Evolutionary conservation across 1,284 basidiomycete species (phyloP).

Genomic region (Sporisorium exsertum): DNA sequence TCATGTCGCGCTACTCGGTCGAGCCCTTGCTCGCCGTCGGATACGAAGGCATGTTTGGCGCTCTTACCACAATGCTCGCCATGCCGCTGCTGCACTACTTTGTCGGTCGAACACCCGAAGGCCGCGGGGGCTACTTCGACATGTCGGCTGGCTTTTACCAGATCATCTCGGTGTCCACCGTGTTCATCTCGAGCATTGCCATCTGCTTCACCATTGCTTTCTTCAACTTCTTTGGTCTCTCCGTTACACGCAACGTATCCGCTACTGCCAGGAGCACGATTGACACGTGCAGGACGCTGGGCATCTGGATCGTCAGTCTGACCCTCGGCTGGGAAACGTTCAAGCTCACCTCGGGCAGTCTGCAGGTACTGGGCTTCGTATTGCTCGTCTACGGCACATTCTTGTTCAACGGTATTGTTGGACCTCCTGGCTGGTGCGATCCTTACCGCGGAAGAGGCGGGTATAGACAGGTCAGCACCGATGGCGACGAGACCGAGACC

Average conservation of each 20-base stretch:
- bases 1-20: constrained; percentile 87
- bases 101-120: constrained; percentile 72
- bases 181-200: constrained; percentile 81
- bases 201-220: constrained; percentile 77
- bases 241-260: constrained; percentile 77
- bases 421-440: constrained; percentile 49
- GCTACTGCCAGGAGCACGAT: constrained; percentile 75
- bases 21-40: constrained; percentile 93
- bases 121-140: constrained; percentile 87
- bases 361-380: constrained; percentile 89
- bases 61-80: constrained; percentile 79
- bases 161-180: constrained; percentile 81
- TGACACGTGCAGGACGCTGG: constrained; percentile 94
- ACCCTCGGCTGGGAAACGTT: constrained; percentile 87
- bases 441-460: constrained; percentile 4
- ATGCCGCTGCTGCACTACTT: constrained; percentile 78
- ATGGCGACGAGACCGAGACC: constrained; percentile 19
- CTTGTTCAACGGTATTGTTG: constrained; percentile 66
- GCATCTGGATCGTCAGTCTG: constrained; percentile 75
- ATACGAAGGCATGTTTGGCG: constrained; percentile 92
- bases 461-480: constrained; percentile 17
- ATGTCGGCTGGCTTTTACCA: constrained; percentile 89
- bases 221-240: constrained; percentile 95
- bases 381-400: constrained; percentile 82
- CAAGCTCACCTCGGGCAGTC: constrained; percentile 81